Percentiles rank a stretch among this genome's conserved stretches.
These are phyloP conservation scores for Phlebiopsis flavidoalba DNA, from an alignment of 768 basidiomycete species.

Conservation along the genomic window DNA sequence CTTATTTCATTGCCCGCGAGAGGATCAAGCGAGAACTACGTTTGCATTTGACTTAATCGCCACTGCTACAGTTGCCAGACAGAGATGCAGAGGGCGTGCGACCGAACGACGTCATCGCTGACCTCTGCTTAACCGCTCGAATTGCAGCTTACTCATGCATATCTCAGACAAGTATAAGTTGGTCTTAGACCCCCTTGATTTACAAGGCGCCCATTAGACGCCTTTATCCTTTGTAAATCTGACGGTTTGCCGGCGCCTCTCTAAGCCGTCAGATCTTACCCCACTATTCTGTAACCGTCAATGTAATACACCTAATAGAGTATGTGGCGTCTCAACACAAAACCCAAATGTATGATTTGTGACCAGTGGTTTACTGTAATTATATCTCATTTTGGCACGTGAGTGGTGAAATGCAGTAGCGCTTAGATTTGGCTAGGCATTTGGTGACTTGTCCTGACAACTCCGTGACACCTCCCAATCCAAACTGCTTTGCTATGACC, in stretches of 20 bases:
- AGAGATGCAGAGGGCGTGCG: not conserved
- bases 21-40: too few species aligned
- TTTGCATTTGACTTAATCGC: too few species aligned
- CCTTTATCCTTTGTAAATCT: not conserved
- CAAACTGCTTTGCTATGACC: too few species aligned
- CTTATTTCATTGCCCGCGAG: too few species aligned
- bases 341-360: not conserved
- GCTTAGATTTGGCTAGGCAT: too few species aligned
- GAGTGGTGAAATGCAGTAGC: too few species aligned
- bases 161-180: not conserved
- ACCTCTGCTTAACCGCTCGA: not conserved
- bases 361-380: not conserved
- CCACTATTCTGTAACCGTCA: not conserved
- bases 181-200: not conserved
- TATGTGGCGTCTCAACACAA: not conserved
- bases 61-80: too few species aligned
- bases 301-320: not conserved
- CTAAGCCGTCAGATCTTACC: not conserved
- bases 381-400: not conserved
- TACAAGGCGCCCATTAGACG: not conserved
- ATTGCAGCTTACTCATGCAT: not conserved
- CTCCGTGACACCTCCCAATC: too few species aligned
- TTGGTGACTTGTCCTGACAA: too few species aligned
- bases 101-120: not conserved
- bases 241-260: not conserved